Evolutionary conservation across 352 stramenopile genomes (phyloP).

Genomic region (Globisporangium cystogenes): DNA sequence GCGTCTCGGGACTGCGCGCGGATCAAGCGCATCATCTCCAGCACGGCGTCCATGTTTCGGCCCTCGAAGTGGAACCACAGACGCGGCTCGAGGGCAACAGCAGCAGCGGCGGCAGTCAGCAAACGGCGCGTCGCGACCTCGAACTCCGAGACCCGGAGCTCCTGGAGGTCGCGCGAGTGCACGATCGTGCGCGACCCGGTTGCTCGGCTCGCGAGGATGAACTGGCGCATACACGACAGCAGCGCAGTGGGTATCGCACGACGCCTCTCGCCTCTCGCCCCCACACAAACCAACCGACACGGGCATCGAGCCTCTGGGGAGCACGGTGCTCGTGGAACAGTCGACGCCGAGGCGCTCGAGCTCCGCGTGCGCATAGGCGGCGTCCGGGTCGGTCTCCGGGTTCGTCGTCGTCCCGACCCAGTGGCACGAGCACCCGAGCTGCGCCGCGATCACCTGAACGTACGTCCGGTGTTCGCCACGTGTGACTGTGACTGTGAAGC

Average conservation of each 20-base stretch:
- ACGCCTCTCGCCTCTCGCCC: neutral
- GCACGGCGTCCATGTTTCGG: constrained; percentile 55
- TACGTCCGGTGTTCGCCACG: too few species aligned
- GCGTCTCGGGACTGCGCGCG: constrained; percentile 12
- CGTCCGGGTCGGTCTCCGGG: constrained; percentile 39
- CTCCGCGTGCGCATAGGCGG: constrained; percentile 43
- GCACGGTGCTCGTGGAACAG: constrained; percentile 27
- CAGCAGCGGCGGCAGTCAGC: neutral
- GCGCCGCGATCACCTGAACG: constrained; percentile 51
- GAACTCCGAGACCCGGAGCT: constrained; percentile 47
- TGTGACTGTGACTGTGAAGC: too few species aligned
- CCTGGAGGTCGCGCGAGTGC: constrained; percentile 50
- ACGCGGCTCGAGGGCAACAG: neutral
- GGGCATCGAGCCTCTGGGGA: constrained; percentile 46
- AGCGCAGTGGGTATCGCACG: neutral
- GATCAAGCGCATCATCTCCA: constrained; percentile 50
- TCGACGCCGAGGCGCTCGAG: constrained; percentile 44
- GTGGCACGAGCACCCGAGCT: constrained; percentile 40
- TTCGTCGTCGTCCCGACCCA: constrained; percentile 67
- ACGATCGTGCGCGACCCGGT: constrained; percentile 69
- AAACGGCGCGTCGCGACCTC: constrained; percentile 19
- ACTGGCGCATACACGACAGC: constrained; percentile 26
- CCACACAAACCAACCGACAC: constrained; percentile 60
- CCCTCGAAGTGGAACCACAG: constrained; percentile 72
- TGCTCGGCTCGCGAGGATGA: constrained; percentile 58